Conservation (phyloP, 202 grass and related monocot species). For the Carex sylvatica region DNA sequence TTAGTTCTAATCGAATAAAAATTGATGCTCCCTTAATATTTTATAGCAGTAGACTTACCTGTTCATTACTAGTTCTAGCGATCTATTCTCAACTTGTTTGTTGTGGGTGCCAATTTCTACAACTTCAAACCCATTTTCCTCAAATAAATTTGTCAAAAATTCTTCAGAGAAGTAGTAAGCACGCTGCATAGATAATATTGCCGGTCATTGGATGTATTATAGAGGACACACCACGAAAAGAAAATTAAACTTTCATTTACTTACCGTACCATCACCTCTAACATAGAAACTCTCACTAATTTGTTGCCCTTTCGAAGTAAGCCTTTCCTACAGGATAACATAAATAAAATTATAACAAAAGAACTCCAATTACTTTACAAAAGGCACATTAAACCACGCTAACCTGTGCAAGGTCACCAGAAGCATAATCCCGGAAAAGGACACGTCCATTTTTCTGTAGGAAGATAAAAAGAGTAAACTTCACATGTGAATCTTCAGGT, state of each 20-base stretch:
- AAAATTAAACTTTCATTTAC: conserved; percentile 19
- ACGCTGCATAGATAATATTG: conserved; percentile 46
- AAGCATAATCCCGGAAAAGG: conserved; percentile 89
- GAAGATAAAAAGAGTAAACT: conserved; percentile 17
- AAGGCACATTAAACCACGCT: conserved; percentile 3
- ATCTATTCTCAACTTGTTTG: conserved; percentile 92
- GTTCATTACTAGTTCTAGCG: conserved; percentile 86
- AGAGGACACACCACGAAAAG: background rate
- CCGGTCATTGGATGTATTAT: background rate
- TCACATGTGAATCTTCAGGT: conserved; percentile 6
- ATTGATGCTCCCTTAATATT: background rate
- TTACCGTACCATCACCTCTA: conserved; percentile 97
- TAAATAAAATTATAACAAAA: conserved; percentile 29
- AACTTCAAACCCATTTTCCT: conserved; percentile 57
- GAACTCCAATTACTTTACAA: background rate
- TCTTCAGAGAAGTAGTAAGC: conserved; percentile 86
- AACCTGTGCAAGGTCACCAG: conserved; percentile 92
- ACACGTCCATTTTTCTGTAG: conserved; percentile 67
- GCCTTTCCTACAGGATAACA: conserved; percentile 64
- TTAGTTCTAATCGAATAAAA: background rate
- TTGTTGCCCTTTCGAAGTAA: conserved; percentile 84
- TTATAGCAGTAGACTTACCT: conserved; percentile 40
- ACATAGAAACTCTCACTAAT: conserved; percentile 97
- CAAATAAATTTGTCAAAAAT: conserved; percentile 65
- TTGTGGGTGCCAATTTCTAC: conserved; percentile 71